Evolutionary conservation across 2,329 filamentous ascomycete species (phyloP).

Genomic region (Myriangium duriaei): DNA sequence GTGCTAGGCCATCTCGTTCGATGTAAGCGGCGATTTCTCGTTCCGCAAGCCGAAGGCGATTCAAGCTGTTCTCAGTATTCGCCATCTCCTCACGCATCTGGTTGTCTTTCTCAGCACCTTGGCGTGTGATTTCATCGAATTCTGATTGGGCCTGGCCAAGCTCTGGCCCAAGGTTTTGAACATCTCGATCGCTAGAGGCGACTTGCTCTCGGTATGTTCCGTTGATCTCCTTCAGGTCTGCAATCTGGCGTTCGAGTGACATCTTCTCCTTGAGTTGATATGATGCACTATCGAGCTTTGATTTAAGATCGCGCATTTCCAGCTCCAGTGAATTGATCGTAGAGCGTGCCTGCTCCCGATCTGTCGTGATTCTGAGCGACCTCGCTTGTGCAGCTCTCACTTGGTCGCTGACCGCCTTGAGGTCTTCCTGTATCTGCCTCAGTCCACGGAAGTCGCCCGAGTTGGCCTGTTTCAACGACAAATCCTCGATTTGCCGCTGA

Average conservation of each 20-base stretch:
- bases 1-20: constrained; percentile 58
- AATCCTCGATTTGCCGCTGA: constrained; percentile 59
- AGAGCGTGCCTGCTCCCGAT: constrained; percentile 59
- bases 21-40: constrained; percentile 70
- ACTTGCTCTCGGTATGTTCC: constrained; percentile 57
- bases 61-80: constrained; percentile 58
- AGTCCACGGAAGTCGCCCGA: constrained; percentile 53
- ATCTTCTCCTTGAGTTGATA: constrained; percentile 74
- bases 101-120: constrained; percentile 60
- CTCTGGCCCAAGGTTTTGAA: constrained; percentile 62
- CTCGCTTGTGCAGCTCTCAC: constrained; percentile 50
- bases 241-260: constrained; percentile 56
- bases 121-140: constrained; percentile 63
- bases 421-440: constrained; percentile 72
- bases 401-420: constrained; percentile 55
- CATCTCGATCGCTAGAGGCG: constrained; percentile 55
- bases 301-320: constrained; percentile 60
- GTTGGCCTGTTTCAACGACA: constrained; percentile 63
- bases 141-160: constrained; percentile 63
- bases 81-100: constrained; percentile 59
- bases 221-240: constrained; percentile 58
- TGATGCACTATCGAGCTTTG: constrained; percentile 56
- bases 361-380: constrained; percentile 52
- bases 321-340: constrained; percentile 59
- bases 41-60: constrained; percentile 63